phyloP scores from a whole-genome alignment of 2,329 filamentous ascomycete genomes.

The Xylaria sp. region DNA sequence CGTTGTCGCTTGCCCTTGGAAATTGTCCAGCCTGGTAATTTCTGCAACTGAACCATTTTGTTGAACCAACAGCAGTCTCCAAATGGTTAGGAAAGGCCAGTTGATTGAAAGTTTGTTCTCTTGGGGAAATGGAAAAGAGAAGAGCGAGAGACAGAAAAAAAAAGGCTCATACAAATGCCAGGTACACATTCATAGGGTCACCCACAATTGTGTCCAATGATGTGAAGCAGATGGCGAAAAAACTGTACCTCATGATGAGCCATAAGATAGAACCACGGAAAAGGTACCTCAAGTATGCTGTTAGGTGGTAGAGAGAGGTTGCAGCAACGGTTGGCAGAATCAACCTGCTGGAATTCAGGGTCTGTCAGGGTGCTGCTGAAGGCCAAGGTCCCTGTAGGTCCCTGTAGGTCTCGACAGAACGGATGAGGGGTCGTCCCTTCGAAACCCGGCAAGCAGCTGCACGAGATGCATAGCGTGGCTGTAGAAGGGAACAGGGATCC shows the following conservation, averaged over 20 bases:
- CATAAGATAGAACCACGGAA: not conserved
- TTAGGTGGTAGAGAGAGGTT: not conserved
- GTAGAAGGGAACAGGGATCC: constrained; percentile 24
- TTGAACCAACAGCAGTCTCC: not conserved
- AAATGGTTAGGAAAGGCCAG: not conserved
- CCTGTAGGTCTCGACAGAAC: not conserved
- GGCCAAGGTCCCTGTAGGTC: constrained; percentile 1
- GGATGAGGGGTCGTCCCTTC: constrained; percentile 31
- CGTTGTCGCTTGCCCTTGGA: not conserved
- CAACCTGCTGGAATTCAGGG: constrained; percentile 22
- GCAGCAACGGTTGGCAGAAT: constrained; percentile 10
- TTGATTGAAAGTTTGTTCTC: not conserved
- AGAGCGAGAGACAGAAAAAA: not conserved
- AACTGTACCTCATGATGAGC: not conserved
- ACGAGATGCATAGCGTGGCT: constrained; percentile 28
- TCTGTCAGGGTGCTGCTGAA: constrained; percentile 10
- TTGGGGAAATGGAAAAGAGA: not conserved
- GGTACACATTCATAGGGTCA: not conserved
- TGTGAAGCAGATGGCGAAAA: constrained; percentile 3
- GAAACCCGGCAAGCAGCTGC: constrained; percentile 33
- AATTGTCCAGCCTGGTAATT: not conserved
- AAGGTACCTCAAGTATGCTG: not conserved
- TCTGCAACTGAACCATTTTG: not conserved
- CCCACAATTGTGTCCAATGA: not conserved
- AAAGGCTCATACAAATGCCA: not conserved